Evolutionary conservation across 164 flowering plant species (phyloP).

Genomic region (Vitis vinifera): ASM3070453v1 NC_081817.1:5931001-5931500

Average conservation of each 20-base stretch:
- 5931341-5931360: not conserved
- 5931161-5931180: not conserved
- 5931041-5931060: not conserved
- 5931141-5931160: not conserved
- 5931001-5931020: not conserved
- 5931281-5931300: slow-evolving; percentile 61
- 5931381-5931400: not conserved
- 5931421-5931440: slow-evolving; percentile 60
- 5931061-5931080: not conserved
- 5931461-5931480: not conserved
- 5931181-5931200: not conserved
- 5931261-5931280: slow-evolving; percentile 63
- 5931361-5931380: not conserved
- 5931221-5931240: slow-evolving; percentile 74
- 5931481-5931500: not conserved
- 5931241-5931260: slow-evolving; percentile 59
- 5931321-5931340: slow-evolving; percentile 57
- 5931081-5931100: not conserved
- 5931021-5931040: not conserved
- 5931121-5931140: not conserved
- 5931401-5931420: slow-evolving; percentile 85
- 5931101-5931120: no score
- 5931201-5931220: slow-evolving; percentile 70
- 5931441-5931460: slow-evolving; percentile 91
- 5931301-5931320: slow-evolving; percentile 43